phyloP scores from a whole-genome alignment of 2,329 filamentous ascomycete genomes.

The Exophiala sp. region DNA sequence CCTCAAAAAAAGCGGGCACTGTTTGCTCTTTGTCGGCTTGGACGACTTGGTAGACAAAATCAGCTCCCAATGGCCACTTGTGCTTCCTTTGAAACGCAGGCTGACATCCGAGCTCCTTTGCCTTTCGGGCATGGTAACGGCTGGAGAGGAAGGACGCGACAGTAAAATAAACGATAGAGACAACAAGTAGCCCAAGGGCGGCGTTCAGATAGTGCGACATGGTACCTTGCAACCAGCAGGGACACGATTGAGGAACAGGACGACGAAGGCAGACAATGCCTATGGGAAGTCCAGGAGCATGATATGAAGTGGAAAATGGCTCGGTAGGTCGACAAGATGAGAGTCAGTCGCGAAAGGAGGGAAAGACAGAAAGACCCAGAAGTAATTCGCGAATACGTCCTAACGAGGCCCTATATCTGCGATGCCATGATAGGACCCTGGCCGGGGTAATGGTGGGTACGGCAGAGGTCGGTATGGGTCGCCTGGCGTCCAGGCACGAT shows the following conservation, averaged over 20 bases:
- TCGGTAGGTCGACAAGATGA: too few species aligned
- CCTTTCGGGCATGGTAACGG: slow-evolving; percentile 20
- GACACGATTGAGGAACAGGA: not conserved
- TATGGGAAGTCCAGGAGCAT: too few species aligned
- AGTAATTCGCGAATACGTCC: too few species aligned
- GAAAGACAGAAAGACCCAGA: too few species aligned
- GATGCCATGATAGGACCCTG: too few species aligned
- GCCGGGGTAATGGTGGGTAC: too few species aligned
- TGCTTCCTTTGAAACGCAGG: slow-evolving; percentile 16
- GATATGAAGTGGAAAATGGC: too few species aligned
- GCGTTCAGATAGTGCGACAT: slow-evolving; percentile 13
- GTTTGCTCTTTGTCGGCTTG: slow-evolving; percentile 21
- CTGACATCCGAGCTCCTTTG: slow-evolving; percentile 20
- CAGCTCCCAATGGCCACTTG: slow-evolving; percentile 21
- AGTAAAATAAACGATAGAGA: slow-evolving; percentile 12
- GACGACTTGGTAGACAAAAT: slow-evolving; percentile 17
- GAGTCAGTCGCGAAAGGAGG: too few species aligned
- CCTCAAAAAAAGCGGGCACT: slow-evolving; percentile 21
- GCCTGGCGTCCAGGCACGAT: too few species aligned
- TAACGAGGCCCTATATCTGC: too few species aligned
- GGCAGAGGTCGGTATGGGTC: too few species aligned
- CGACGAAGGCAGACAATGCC: not conserved
- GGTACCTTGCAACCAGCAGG: not conserved
- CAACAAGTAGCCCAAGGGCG: slow-evolving; percentile 8
- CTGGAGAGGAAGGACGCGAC: slow-evolving; percentile 13